A percentile compares a stretch with the other conserved stretches of the same genome.
Evolutionary conservation across 2,329 filamentous ascomycete genomes (phyloP).

Genomic region (Mollisiaceae sp.): DNA sequence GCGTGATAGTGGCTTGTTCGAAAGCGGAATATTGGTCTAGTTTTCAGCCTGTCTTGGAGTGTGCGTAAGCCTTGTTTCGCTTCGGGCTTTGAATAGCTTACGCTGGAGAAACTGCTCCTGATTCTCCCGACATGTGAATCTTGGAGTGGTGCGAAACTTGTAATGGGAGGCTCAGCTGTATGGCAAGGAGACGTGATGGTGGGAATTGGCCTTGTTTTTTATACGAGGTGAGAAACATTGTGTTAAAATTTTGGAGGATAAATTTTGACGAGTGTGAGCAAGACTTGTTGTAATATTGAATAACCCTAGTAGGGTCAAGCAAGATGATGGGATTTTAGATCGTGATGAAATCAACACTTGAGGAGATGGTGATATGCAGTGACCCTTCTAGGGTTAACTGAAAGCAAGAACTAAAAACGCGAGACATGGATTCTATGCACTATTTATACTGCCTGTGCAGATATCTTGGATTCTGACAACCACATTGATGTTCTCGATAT

Average conservation of each 20-base stretch:
- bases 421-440: neutral
- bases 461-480: neutral
- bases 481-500: neutral
- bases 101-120: neutral
- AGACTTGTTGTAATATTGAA: neutral
- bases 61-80: neutral
- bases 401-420: neutral
- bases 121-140: neutral
- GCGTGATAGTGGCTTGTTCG: neutral
- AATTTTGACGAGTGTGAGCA: neutral
- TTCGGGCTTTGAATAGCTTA: neutral
- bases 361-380: neutral
- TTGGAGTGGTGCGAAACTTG: neutral
- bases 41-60: neutral
- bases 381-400: neutral
- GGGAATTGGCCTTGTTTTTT: constrained; percentile 4
- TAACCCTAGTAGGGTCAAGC: neutral
- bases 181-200: neutral
- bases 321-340: neutral
- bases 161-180: neutral
- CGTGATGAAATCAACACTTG: no score
- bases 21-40: neutral
- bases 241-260: neutral
- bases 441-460: neutral
- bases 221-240: constrained; percentile 2